These are phyloP conservation scores for Miamiensis avidus DNA, from an alignment of 169 alveolate species.

Conservation along the genomic window DNA sequence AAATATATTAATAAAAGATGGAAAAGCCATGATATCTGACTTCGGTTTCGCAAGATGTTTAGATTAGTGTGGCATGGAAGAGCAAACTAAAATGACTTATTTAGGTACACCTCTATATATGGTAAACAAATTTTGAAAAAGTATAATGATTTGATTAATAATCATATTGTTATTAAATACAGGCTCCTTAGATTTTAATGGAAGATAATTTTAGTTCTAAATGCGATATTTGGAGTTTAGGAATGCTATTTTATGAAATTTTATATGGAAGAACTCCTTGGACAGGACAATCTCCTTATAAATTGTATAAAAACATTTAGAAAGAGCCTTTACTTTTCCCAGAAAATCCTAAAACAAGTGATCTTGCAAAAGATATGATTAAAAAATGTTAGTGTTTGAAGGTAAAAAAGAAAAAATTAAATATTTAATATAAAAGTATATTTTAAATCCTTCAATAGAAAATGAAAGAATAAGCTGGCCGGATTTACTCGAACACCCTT, in stretches of 20 bases:
- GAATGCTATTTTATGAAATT: slow-evolving; percentile 24
- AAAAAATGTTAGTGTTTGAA: slow-evolving; percentile 22
- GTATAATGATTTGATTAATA: no score
- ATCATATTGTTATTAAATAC: background rate
- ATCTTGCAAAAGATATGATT: slow-evolving; percentile 35
- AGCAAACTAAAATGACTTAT: slow-evolving; percentile 8
- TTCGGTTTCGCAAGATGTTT: slow-evolving; percentile 28
- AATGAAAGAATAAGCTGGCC: slow-evolving; percentile 42
- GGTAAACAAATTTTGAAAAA: background rate
- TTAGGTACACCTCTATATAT: slow-evolving; percentile 29
- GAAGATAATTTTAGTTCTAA: slow-evolving; percentile 15
- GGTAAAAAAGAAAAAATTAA: background rate
- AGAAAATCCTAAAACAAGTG: slow-evolving; percentile 28
- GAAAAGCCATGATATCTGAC: slow-evolving; percentile 19
- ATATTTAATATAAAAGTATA: no score
- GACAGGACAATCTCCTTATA: slow-evolving; percentile 28
- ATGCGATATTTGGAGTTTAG: slow-evolving; percentile 30
- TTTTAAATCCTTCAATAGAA: background rate
- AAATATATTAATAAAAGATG: slow-evolving; percentile 9
- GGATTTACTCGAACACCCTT: slow-evolving; percentile 37
- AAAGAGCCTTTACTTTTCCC: slow-evolving; percentile 34
- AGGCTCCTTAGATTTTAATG: slow-evolving; percentile 16
- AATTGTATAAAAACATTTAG: slow-evolving; percentile 26
- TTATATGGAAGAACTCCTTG: slow-evolving; percentile 31
- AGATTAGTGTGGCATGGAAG: slow-evolving; percentile 20